Conservation (phyloP, 1,284 basidiomycete species). For the Thecaphora thlaspeos region DNA sequence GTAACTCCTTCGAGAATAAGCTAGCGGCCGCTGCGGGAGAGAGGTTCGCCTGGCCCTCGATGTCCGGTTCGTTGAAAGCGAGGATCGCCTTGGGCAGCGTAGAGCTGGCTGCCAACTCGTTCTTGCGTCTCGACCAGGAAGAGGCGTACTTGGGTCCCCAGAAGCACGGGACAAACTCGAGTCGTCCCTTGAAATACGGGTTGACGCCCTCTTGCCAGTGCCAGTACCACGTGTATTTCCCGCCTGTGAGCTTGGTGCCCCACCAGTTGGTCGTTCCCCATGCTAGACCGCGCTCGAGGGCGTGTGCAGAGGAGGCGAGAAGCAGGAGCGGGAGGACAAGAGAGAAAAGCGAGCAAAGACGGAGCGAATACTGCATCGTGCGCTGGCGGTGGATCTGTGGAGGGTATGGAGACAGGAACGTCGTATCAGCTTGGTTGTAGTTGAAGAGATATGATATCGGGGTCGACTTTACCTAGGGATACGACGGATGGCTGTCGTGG, state of each 20-base stretch:
- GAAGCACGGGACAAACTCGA: slow-evolving; percentile 51
- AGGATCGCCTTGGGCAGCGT: slow-evolving; percentile 34
- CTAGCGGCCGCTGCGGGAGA: slow-evolving; percentile 28
- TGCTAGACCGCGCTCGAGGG: slow-evolving; percentile 28
- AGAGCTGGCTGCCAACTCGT: slow-evolving; percentile 32
- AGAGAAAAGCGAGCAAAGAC: too few species aligned
- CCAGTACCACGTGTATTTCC: slow-evolving; percentile 47
- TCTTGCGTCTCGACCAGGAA: slow-evolving; percentile 43
- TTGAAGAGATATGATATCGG: too few species aligned
- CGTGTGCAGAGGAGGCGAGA: neutral
- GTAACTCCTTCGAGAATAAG: slow-evolving; percentile 43
- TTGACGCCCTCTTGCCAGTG: slow-evolving; percentile 52
- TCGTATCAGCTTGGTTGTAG: too few species aligned
- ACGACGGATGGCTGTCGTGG: too few species aligned
- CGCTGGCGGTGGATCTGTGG: too few species aligned
- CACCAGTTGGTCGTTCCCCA: slow-evolving; percentile 49
- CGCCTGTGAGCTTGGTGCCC: slow-evolving; percentile 37
- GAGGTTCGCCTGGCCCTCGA: slow-evolving; percentile 45
- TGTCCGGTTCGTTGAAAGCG: slow-evolving; percentile 52
- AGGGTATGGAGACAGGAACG: too few species aligned
- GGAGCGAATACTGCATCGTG: too few species aligned
- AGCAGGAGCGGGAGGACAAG: too few species aligned
- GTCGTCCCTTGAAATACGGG: slow-evolving; percentile 18
- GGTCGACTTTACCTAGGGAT: too few species aligned
- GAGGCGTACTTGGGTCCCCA: slow-evolving; percentile 46